phyloP scores from a whole-genome alignment of 75 land plant species.

The Pinus albicaulis region DNA sequence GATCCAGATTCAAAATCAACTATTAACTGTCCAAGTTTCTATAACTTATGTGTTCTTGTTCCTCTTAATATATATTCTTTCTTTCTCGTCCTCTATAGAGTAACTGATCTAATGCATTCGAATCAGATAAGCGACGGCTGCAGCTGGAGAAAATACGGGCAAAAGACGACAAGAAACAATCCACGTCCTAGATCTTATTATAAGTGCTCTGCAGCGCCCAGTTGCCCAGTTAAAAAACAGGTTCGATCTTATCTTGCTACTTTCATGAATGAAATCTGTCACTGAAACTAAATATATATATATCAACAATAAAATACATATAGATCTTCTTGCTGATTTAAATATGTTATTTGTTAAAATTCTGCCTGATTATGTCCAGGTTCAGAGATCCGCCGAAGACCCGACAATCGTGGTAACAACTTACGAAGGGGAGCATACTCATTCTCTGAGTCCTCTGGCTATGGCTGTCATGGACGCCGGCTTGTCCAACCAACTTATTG shows the following conservation, averaged over 20 bases:
- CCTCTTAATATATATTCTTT: no score
- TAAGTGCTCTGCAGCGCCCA: constrained; percentile 13
- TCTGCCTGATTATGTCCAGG: background rate
- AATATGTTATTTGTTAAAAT: no score
- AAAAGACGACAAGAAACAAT: constrained; percentile 24
- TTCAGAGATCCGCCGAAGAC: background rate
- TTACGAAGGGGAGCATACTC: background rate
- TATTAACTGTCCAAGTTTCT: no score
- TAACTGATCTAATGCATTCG: background rate
- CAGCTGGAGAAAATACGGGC: constrained; percentile 30
- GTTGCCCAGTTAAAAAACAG: constrained; percentile 31
- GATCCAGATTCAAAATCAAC: no score
- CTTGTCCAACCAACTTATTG: background rate
- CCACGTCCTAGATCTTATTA: constrained; percentile 18
- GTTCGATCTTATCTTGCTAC: background rate
- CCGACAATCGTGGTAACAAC: background rate
- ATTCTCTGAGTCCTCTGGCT: background rate
- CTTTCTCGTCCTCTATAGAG: background rate
- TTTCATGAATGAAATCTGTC: no score
- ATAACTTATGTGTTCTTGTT: no score
- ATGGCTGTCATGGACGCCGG: background rate
- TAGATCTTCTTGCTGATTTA: no score
- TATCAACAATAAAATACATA: no score
- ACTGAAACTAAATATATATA: no score
- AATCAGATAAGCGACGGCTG: constrained; percentile 15